Base-by-base conservation (phyloP, 2,329 filamentous ascomycete genomes). In the Pleochaeta shiraiana region DNA sequence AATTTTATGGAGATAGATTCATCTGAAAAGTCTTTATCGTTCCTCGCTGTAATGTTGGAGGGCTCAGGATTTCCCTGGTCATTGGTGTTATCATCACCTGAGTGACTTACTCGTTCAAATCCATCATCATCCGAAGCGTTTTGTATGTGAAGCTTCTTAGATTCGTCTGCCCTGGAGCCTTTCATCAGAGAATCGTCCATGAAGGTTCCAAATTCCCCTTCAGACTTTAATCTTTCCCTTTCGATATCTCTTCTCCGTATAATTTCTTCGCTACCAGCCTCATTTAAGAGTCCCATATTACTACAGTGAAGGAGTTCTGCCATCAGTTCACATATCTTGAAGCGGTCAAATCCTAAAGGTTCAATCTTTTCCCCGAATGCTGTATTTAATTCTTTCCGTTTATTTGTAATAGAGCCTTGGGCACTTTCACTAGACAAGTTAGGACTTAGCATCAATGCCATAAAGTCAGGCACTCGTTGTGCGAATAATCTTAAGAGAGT, bases 261-360 rank as follows among this genome's bases (percentile, higher is more conserved):
- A 68, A 95, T 83, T 68, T 90, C 85, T 73, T 98, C 91, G 12
- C 90, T 91, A 34, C 92, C 93, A 11, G 83, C 79, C 73, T 97
- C 91, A 72, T 98, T 98, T 68, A 98, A 77, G 39, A 98, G 78
- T 5, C 88, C 91, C 93, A 98, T 98, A 73, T 98, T 98, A 74
- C 92, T 97, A 75, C 93, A 98, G 74, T 98, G 93, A 45, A 98
- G 77, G 55, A 98, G 79, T 75, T 98, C 93, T 0, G 93, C 93
- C 93, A 98, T 97, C 66, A 98, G 79, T 75, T 98, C 93, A 74
- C 93, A 98, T 0, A 93, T 97, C 78, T 98, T 98, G 79, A 98
- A 98, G 24, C 93, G 82, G 75, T 98, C 93, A 72, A 98, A 98
- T 1, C 93, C 93, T 11, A 98, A 80, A 3, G 93, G 92, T 74